These are phyloP conservation scores for Lolium rigidum DNA, from an alignment of 176 grass and related monocot genomes.

Conservation along the genomic window DNA sequence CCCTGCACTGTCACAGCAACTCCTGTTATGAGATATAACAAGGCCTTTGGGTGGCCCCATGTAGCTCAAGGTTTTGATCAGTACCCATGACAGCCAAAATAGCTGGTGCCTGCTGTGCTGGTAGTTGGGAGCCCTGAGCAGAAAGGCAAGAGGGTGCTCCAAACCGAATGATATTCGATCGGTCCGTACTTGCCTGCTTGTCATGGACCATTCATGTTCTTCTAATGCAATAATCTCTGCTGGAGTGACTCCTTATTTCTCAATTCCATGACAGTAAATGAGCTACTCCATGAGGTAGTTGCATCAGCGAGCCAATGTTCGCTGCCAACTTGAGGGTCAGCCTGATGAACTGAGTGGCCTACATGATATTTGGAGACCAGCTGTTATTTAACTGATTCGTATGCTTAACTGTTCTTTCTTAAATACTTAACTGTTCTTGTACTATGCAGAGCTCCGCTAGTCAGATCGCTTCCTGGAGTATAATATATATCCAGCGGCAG, in stretches of 20 bases:
- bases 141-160: background rate
- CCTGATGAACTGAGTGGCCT: background rate
- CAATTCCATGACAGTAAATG: too few species aligned
- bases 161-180: background rate
- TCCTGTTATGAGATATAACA: background rate
- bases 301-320: background rate
- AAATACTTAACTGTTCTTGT: background rate
- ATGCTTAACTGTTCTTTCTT: background rate
- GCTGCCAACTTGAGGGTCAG: background rate
- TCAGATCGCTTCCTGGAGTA: background rate
- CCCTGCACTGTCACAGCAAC: background rate
- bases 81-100: background rate
- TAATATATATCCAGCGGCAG: background rate
- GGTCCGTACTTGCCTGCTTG: background rate
- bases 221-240: background rate
- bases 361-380: background rate
- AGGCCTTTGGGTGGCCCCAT: background rate
- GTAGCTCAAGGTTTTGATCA: background rate
- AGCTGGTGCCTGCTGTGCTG: constrained; percentile 6
- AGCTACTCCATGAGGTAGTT: too few species aligned
- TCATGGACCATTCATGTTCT: background rate
- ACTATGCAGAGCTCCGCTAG: background rate
- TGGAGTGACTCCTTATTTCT: background rate
- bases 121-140: constrained; percentile 5
- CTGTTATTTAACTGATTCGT: background rate